Conservation (phyloP, 1,284 basidiomycete genomes). For the Irpex sp. region DNA sequence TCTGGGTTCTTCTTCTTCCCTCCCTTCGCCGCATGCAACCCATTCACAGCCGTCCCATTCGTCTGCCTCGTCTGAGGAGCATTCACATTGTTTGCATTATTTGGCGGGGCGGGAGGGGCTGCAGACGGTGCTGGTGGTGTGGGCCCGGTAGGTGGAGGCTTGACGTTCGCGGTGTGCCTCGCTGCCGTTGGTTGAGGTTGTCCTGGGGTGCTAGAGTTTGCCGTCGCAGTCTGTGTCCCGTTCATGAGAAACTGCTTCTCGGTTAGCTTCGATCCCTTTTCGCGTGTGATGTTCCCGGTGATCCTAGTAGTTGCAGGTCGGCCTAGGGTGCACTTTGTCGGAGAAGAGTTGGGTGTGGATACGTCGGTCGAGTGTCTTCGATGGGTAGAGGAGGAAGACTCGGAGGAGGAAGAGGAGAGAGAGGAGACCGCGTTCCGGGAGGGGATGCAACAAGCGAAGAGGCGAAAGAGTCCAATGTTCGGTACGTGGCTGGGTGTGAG, state of each 20-base stretch:
- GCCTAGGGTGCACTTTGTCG: neutral
- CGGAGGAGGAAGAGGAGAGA: neutral
- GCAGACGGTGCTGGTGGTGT: slow-evolving; percentile 50
- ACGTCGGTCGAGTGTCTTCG: neutral
- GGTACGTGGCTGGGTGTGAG: neutral
- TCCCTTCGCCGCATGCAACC: slow-evolving; percentile 35
- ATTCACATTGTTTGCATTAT: slow-evolving; percentile 13
- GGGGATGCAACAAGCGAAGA: slow-evolving; percentile 11
- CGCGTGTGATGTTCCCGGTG: slow-evolving; percentile 8
- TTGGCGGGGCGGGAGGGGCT: slow-evolving; percentile 41
- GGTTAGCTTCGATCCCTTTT: slow-evolving; percentile 3
- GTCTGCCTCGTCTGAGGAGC: slow-evolving; percentile 19
- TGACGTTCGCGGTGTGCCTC: slow-evolving; percentile 1
- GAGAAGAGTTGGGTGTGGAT: neutral
- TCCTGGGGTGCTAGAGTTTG: neutral
- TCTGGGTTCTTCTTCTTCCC: slow-evolving; percentile 61
- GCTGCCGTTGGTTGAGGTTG: neutral
- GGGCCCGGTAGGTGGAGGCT: slow-evolving; percentile 49
- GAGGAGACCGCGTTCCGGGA: slow-evolving; percentile 4
- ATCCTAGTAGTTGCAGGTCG: neutral
- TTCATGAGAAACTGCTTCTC: slow-evolving; percentile 28
- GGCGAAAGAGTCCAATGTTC: slow-evolving; percentile 11
- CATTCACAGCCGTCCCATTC: slow-evolving; percentile 26
- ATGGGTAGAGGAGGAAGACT: neutral
- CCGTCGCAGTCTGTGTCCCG: slow-evolving; percentile 29